Evolutionary conservation across 257 asterid species (phyloP).

Genomic region (Mentha longifolia): DNA sequence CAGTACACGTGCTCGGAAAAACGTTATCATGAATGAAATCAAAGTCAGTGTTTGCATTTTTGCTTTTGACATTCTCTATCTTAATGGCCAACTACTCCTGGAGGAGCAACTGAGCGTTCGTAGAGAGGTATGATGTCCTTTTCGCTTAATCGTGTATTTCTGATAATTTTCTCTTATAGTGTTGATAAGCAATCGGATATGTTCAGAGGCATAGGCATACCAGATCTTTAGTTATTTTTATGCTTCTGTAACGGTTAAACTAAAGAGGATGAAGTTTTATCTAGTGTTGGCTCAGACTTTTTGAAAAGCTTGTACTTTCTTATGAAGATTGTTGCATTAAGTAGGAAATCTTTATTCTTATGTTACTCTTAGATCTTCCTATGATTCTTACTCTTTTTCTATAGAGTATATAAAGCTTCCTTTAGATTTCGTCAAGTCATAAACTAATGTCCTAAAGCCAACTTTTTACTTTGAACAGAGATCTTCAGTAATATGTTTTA

Average conservation of each 20-base stretch:
- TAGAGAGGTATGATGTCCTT: conserved; percentile 67
- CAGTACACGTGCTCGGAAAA: conserved; percentile 89
- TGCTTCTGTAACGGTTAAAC: conserved; percentile 1
- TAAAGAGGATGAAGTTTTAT: not conserved
- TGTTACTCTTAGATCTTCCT: not conserved
- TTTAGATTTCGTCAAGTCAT: not conserved
- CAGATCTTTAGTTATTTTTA: conserved; percentile 12
- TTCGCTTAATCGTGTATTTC: not conserved
- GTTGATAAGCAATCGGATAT: conserved; percentile 20
- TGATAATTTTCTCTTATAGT: not conserved
- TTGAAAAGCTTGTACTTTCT: no score
- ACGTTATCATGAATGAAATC: conserved; percentile 74
- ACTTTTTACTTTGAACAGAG: not conserved
- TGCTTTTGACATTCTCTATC: conserved; percentile 88
- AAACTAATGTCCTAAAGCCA: conserved; percentile 12
- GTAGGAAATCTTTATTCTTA: conserved; percentile 3
- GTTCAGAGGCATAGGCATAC: conserved; percentile 7
- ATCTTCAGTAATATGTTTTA: not conserved
- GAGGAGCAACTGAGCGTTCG: conserved; percentile 85
- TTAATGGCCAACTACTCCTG: conserved; percentile 82
- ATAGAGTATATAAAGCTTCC: not conserved
- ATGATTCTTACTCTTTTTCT: no score
- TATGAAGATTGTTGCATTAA: not conserved
- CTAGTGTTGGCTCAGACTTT: no score
- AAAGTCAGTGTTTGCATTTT: conserved; percentile 89